Evolutionary conservation across 2,329 filamentous ascomycete species (phyloP).

Genomic region (Fusarium buharicum): DNA sequence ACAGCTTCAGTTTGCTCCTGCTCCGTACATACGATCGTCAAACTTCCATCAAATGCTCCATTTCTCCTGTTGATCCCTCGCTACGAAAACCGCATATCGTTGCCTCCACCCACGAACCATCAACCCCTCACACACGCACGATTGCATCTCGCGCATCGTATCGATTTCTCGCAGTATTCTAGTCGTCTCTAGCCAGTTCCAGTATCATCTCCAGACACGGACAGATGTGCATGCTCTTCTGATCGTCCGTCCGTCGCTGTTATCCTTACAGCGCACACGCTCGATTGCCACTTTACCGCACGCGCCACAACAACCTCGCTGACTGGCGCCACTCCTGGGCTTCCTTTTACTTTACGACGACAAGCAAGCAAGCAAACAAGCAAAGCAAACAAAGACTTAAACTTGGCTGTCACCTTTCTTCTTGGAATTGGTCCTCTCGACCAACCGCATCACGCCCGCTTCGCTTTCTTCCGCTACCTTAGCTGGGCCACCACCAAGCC

Average conservation of each 20-base stretch:
- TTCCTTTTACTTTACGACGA: constrained; percentile 17
- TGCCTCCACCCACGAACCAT: constrained; percentile 37
- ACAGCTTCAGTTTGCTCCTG: constrained; percentile 8
- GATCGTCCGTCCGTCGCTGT: constrained; percentile 2
- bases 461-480: constrained; percentile 10
- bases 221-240: constrained; percentile 14
- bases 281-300: constrained; percentile 24
- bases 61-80: constrained; percentile 39
- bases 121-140: constrained; percentile 33
- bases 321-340: constrained; percentile 24
- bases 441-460: constrained; percentile 16
- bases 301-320: constrained; percentile 37
- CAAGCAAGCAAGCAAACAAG: constrained; percentile 4
- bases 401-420: constrained; percentile 9
- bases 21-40: constrained; percentile 15
- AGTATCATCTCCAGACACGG: neutral
- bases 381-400: constrained; percentile 19
- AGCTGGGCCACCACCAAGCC: constrained; percentile 17
- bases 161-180: constrained; percentile 12
- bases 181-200: neutral
- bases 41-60: constrained; percentile 20
- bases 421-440: constrained; percentile 7
- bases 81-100: constrained; percentile 35
- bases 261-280: constrained; percentile 7
- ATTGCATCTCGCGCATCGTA: constrained; percentile 32